Conservation (phyloP, 108 stramenopile species). For the Nitzschia putrida region DNA sequence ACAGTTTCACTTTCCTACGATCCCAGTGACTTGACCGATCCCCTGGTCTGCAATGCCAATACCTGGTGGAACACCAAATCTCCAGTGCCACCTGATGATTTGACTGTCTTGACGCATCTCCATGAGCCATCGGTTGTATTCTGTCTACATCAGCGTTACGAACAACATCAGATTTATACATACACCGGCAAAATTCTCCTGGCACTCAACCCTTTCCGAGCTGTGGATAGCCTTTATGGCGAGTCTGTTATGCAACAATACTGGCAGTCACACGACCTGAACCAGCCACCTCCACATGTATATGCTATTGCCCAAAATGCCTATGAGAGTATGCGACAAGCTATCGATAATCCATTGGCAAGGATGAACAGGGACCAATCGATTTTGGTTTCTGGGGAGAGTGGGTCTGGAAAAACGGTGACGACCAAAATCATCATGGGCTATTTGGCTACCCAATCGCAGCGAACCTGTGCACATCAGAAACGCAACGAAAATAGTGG, state of each 20-base stretch:
- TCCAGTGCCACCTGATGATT: conserved; percentile 50
- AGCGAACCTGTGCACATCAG: conserved; percentile 27
- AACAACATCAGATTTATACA: conserved; percentile 80
- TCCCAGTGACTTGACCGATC: conserved; percentile 16
- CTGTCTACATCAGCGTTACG: conserved; percentile 62
- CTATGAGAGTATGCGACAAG: conserved; percentile 73
- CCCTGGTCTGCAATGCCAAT: conserved; percentile 48
- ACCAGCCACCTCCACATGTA: conserved; percentile 67
- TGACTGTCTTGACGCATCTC: conserved; percentile 76
- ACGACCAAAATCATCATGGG: conserved; percentile 87
- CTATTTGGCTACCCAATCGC: conserved; percentile 73
- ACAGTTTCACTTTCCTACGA: conserved; percentile 49
- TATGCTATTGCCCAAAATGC: conserved; percentile 91
- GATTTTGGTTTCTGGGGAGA: conserved; percentile 79
- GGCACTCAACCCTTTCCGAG: conserved; percentile 89
- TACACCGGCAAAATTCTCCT: conserved; percentile 88
- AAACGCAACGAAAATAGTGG: background rate
- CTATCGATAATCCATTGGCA: conserved; percentile 34
- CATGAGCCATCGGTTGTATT: conserved; percentile 88
- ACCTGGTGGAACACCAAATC: conserved; percentile 44
- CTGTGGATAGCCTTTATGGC: conserved; percentile 60
- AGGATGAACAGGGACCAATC: conserved; percentile 31
- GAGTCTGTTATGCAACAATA: conserved; percentile 61
- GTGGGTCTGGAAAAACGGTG: conserved; percentile 86
- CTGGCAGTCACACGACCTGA: conserved; percentile 40